A percentile compares a stretch with the other conserved stretches of the same genome.
These are phyloP conservation scores for Paraconiothyrium sp. DNA, from an alignment of 2,329 filamentous ascomycete species.

Conservation along the genomic window DNA sequence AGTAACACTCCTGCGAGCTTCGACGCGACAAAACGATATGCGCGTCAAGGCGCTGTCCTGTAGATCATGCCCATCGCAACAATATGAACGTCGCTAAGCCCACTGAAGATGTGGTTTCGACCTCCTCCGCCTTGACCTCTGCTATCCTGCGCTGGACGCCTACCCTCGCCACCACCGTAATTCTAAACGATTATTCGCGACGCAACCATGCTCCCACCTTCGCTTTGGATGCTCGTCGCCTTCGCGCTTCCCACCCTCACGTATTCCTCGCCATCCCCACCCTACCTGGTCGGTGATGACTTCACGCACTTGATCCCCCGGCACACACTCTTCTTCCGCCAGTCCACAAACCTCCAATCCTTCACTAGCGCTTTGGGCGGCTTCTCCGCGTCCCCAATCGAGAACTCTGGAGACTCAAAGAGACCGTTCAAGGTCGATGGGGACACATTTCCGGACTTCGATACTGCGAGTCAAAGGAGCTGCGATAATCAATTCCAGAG, in stretches of 20 bases:
- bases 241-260: conserved; percentile 30
- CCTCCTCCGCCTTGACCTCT: neutral
- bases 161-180: neutral
- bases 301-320: conserved; percentile 41
- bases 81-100: neutral
- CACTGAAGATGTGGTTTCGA: neutral
- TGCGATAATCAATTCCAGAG: conserved; percentile 71
- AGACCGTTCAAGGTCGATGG: conserved; percentile 44
- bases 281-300: conserved; percentile 30
- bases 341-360: conserved; percentile 43
- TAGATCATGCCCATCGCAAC: neutral
- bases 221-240: conserved; percentile 21
- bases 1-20: neutral
- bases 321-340: conserved; percentile 47
- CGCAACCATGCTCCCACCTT: conserved; percentile 20
- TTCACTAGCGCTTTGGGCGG: conserved; percentile 61
- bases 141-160: conserved; percentile 1
- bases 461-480: conserved; percentile 66
- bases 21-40: conserved; percentile 3
- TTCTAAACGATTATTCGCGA: too few relatives aligned
- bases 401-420: conserved; percentile 61
- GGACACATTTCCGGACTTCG: conserved; percentile 62
- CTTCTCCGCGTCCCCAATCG: conserved; percentile 60
- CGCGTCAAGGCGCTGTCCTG: conserved; percentile 4
- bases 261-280: conserved; percentile 36